Conservation (phyloP, 768 basidiomycete genomes). For the Psilocybe sp. region DNA sequence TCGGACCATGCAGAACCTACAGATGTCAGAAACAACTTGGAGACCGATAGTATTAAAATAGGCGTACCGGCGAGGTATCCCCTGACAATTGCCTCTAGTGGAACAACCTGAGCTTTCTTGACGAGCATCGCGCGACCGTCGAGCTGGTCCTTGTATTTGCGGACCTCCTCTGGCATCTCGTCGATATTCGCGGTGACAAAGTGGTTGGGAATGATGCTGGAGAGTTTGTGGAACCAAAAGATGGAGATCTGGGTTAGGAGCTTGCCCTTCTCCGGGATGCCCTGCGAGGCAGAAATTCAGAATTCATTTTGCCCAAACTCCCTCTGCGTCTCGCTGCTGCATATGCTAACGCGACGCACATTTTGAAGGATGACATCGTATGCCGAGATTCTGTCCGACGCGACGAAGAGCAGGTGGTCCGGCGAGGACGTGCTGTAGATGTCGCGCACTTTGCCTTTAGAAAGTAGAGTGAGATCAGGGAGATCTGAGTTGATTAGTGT, state of each 20-base stretch:
- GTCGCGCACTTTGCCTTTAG: slow-evolving; percentile 94
- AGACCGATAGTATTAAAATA: background rate
- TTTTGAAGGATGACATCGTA: slow-evolving; percentile 95
- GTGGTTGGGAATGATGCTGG: slow-evolving; percentile 83
- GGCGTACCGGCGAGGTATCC: slow-evolving; percentile 89
- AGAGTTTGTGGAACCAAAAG: slow-evolving; percentile 92
- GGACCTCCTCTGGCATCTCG: slow-evolving; percentile 80
- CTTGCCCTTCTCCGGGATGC: slow-evolving; percentile 91
- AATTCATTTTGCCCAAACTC: no score
- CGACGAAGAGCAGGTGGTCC: slow-evolving; percentile 84
- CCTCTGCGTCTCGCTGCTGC: background rate
- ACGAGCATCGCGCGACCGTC: slow-evolving; percentile 91
- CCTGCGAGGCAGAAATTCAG: slow-evolving; percentile 44
- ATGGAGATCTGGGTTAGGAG: slow-evolving; percentile 86
- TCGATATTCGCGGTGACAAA: slow-evolving; percentile 75
- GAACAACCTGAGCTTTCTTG: slow-evolving; percentile 81
- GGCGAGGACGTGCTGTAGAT: slow-evolving; percentile 78
- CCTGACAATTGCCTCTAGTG: slow-evolving; percentile 92
- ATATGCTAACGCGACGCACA: slow-evolving; percentile 50
- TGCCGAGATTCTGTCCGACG: slow-evolving; percentile 93
- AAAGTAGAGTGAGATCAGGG: slow-evolving; percentile 65
- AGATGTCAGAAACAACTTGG: background rate
- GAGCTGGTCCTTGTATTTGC: slow-evolving; percentile 71
- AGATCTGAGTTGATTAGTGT: slow-evolving; percentile 57
- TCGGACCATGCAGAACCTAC: slow-evolving; percentile 95